phyloP scores from a whole-genome alignment of 345 rosid species.

The Carallia pectinifolia region DNA sequence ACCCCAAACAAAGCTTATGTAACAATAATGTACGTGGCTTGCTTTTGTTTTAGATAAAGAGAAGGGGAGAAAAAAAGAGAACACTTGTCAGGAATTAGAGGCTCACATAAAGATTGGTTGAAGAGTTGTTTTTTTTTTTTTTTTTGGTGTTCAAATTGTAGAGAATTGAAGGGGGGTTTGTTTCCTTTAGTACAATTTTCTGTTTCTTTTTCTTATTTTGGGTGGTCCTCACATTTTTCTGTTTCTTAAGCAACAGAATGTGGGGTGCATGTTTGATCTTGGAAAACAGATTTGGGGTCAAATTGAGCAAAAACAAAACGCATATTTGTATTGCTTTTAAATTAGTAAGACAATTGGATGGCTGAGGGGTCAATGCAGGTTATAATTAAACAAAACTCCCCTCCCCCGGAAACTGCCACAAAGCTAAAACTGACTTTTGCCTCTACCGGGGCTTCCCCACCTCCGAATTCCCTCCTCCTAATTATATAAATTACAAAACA shows the following conservation, averaged over 20 bases:
- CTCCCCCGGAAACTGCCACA: slow-evolving; percentile 25
- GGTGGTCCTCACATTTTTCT: slow-evolving; percentile 1
- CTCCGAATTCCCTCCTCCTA: too few relatives aligned
- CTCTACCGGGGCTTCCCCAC: background rate
- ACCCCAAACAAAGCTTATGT: background rate
- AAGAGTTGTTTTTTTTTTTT: background rate
- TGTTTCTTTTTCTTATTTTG: background rate
- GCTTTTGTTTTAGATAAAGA: slow-evolving; percentile 1
- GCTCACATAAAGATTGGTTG: background rate
- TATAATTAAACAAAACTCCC: background rate
- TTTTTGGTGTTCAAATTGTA: background rate
- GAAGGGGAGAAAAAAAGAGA: background rate
- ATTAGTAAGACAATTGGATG: slow-evolving; percentile 26
- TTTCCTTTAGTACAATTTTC: slow-evolving; percentile 4
- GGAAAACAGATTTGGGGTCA: background rate
- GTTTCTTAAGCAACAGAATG: slow-evolving; percentile 12
- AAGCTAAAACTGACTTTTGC: slow-evolving; percentile 15
- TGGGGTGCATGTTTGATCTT: slow-evolving; percentile 29
- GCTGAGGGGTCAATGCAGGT: slow-evolving; percentile 22
- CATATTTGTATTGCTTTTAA: background rate
- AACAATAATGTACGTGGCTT: background rate
- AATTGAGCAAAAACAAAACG: background rate
- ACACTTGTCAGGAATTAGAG: background rate
- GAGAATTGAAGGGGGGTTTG: slow-evolving; percentile 3
- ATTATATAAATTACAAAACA: too few relatives aligned